These are phyloP conservation scores for Fusarium staphyleae DNA, from an alignment of 2,329 filamentous ascomycete genomes.

Conservation along the genomic window DNA sequence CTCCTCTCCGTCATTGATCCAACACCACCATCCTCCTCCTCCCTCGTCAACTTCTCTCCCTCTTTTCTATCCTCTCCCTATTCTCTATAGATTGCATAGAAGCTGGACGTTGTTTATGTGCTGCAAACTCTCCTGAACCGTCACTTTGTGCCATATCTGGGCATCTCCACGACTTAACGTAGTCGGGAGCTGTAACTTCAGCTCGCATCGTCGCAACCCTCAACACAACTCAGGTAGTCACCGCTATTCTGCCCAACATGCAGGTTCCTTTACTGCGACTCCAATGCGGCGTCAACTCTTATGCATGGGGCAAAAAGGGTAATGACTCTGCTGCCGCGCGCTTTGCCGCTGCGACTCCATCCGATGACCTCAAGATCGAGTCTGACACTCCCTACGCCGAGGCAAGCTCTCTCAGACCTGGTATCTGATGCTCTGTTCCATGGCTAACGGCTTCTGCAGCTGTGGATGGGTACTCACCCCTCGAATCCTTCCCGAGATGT, in stretches of 20 bases:
- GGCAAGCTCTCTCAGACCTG: slow-evolving; percentile 55
- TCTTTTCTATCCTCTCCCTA: not conserved
- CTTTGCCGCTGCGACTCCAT: slow-evolving; percentile 85
- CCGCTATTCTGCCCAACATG: slow-evolving; percentile 50
- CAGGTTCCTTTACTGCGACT: slow-evolving; percentile 85
- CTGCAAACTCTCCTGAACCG: no score
- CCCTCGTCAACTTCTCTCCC: not conserved
- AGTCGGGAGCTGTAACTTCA: not conserved
- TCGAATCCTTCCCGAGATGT: slow-evolving; percentile 94
- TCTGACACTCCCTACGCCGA: slow-evolving; percentile 93
- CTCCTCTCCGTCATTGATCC: slow-evolving; percentile 17
- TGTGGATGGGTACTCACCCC: slow-evolving; percentile 99
- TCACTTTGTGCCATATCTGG: no score
- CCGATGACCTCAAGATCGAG: slow-evolving; percentile 77
- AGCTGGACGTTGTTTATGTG: no score
- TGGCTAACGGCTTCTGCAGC: slow-evolving; percentile 54
- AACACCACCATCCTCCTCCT: not conserved
- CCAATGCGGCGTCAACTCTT: slow-evolving; percentile 94
- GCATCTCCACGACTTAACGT: not conserved
- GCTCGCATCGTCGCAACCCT: slow-evolving; percentile 5
- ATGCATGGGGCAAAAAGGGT: slow-evolving; percentile 98
- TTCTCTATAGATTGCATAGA: no score
- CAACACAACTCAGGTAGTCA: not conserved
- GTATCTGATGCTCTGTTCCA: not conserved
- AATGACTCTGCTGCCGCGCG: slow-evolving; percentile 85